Evolutionary conservation across 148 eudicot genomes (phyloP), one percentile per base, ranked within the genome.

Genomic region (Vaccinium corymbosum): DNA sequence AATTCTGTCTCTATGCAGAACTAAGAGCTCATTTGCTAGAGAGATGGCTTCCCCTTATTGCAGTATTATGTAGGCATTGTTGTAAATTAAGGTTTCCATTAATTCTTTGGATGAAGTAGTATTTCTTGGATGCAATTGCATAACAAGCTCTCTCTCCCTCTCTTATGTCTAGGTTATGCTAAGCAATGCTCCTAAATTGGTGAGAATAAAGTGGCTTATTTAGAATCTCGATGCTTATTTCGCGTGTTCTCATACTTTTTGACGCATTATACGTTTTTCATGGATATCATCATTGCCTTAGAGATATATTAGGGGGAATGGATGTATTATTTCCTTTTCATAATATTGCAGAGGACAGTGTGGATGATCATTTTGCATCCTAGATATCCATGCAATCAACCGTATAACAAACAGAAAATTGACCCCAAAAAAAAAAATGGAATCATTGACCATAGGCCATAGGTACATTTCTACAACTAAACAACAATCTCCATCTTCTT

Each of bases 401-500:
- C 10, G 25, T 27, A 29, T 71, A 71, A 71, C 46, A 27, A 71
- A 13, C 16, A 68, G 74, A 27, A 68, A 68, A 9, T 66, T 56
- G 59, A 56, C 15, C 16, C 9, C 8, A 7, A 61, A 64, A 3
- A 64, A 3, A 64, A 25, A 4, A 8, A 1, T 15, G 46, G 25
- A 8, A 49, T 77, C 61, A 22, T 53, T 1, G 3, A 76, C 19
- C 17, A 51, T 19, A 11, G 17, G 29, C 16, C 12, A 70, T 53
- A 12, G 22, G 51, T 71, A 85, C 42, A 88, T 87, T 80, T 83
- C 91, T 59, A 85, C 91, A 76, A 94, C 91, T 78, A 27, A 68
- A 68, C 29, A 68, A 15, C 17, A 13, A 68, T 12, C 16, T 75
- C 89, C 93, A 51, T 92, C 50, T 80, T 83, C 68, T 59, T 83